A percentile compares a stretch with the other conserved stretches of the same genome.
Evolutionary conservation across 1,284 basidiomycete genomes (phyloP).

Genomic region (Neonothopanus nambi): DNA sequence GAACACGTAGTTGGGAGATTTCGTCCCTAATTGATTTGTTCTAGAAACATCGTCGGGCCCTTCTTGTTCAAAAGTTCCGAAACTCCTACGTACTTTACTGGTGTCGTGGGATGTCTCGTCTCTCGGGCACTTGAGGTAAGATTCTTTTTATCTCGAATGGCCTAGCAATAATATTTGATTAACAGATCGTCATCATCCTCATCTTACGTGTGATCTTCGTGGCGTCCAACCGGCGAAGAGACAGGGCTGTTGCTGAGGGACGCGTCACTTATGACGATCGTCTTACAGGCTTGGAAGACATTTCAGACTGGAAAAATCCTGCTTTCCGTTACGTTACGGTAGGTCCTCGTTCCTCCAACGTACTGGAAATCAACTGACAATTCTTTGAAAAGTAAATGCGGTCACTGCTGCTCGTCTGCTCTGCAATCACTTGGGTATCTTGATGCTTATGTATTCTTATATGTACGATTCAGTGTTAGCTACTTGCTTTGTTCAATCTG

Average conservation of each 20-base stretch:
- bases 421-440: no score
- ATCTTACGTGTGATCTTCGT: conserved; percentile 38
- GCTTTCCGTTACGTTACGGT: conserved; percentile 26
- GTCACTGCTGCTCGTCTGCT: no score
- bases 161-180: neutral
- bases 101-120: conserved; percentile 41
- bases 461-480: no score
- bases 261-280: conserved; percentile 22
- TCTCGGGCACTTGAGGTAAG: conserved; percentile 27
- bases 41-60: conserved; percentile 41
- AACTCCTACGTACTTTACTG: conserved; percentile 40
- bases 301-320: conserved; percentile 29
- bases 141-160: neutral
- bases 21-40: neutral
- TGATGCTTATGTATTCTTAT: no score
- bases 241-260: conserved; percentile 28
- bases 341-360: no score
- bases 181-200: conserved; percentile 35
- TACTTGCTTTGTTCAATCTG: no score
- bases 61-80: conserved; percentile 39
- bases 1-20: neutral
- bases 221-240: conserved; percentile 37
- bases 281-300: conserved; percentile 19
- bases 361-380: no score
- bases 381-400: no score